Evolutionary conservation across 1,284 basidiomycete genomes (phyloP).

Genomic region (Acaromyces ingoldii): DNA sequence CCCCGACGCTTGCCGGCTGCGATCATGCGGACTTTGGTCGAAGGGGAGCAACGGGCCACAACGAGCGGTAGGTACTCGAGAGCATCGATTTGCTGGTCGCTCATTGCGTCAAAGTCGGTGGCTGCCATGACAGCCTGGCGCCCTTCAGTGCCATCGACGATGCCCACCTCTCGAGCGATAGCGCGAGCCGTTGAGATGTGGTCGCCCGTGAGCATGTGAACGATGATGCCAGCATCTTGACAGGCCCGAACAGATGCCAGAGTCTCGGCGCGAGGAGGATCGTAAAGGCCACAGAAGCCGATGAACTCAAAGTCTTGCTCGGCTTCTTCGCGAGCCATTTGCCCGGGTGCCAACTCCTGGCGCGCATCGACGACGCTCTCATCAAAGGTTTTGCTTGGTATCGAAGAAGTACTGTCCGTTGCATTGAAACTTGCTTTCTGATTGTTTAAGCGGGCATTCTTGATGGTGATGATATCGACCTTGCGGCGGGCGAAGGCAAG

Average conservation of each 20-base stretch:
- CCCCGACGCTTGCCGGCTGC: constrained; percentile 31
- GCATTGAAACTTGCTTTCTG: neutral
- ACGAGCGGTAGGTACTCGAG: constrained; percentile 33
- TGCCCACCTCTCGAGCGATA: constrained; percentile 55
- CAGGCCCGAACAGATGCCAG: constrained; percentile 62
- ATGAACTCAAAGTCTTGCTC: constrained; percentile 62
- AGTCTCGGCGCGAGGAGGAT: constrained; percentile 67
- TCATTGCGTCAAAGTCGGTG: constrained; percentile 32
- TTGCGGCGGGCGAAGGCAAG: constrained; percentile 42
- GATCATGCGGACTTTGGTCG: constrained; percentile 46
- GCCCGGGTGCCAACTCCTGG: constrained; percentile 9
- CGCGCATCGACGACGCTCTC: constrained; percentile 16
- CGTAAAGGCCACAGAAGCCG: constrained; percentile 63
- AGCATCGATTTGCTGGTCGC: constrained; percentile 34
- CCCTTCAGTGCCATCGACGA: constrained; percentile 45
- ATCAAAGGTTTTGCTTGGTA: neutral
- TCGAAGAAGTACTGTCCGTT: neutral
- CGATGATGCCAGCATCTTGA: constrained; percentile 63
- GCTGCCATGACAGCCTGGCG: constrained; percentile 34
- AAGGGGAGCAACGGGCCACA: constrained; percentile 41
- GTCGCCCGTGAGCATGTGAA: constrained; percentile 62
- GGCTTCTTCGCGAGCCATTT: constrained; percentile 52
- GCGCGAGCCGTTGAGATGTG: constrained; percentile 53
- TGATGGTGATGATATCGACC: constrained; percentile 27
- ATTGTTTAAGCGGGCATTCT: constrained; percentile 25